A percentile compares a stretch with the other conserved stretches of the same genome.
Conservation (phyloP, 345 rosid species). For the Rhizophora mangle region DNA sequence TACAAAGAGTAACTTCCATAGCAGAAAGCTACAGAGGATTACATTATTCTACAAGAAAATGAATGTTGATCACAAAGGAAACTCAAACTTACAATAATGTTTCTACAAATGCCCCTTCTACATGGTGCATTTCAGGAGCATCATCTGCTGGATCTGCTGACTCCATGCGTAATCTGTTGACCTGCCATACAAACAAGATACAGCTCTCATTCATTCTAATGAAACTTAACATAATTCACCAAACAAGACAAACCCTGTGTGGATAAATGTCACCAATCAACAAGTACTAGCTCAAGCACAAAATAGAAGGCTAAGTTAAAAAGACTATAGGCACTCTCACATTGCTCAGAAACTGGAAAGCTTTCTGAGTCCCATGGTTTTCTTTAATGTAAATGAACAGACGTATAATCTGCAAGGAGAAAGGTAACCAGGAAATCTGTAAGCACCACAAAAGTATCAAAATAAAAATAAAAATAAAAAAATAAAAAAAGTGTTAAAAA, state of each 20-base stretch:
- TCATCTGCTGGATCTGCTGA: slow-evolving; percentile 58
- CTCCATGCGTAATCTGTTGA: slow-evolving; percentile 61
- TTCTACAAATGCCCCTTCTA: slow-evolving; percentile 92
- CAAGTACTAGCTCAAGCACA: neutral
- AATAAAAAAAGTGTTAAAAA: neutral
- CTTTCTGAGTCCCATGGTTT: slow-evolving; percentile 67
- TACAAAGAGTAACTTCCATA: too few relatives aligned
- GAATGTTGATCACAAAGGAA: neutral
- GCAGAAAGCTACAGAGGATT: too few relatives aligned
- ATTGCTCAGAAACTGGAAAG: slow-evolving; percentile 85
- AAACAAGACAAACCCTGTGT: too few relatives aligned
- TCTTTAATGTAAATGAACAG: slow-evolving; percentile 84
- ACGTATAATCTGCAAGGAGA: slow-evolving; percentile 70
- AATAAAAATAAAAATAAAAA: neutral
- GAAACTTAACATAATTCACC: neutral
- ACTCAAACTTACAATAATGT: slow-evolving; percentile 62
- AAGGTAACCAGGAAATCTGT: slow-evolving; percentile 11
- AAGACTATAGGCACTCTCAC: slow-evolving; percentile 41
- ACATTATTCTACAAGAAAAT: neutral
- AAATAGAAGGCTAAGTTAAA: neutral
- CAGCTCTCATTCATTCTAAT: neutral
- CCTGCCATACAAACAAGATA: slow-evolving; percentile 36
- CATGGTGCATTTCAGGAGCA: slow-evolving; percentile 70
- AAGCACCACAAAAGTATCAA: slow-evolving; percentile 6
- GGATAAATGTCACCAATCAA: neutral